Conservation (phyloP, 257 asterid species). For the Solanum piurae region DNA sequence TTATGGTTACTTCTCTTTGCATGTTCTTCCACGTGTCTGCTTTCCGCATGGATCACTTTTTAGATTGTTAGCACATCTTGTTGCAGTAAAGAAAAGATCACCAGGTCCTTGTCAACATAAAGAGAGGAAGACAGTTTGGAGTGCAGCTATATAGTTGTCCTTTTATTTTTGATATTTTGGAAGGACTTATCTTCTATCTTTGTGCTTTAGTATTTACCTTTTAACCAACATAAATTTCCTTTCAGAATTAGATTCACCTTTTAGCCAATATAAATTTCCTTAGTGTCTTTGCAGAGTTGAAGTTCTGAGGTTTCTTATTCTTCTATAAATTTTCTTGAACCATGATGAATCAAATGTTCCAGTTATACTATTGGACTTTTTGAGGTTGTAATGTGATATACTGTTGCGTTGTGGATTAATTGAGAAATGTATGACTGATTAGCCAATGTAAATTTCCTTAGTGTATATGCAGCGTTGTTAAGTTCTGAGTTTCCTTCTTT, state of each 20-base stretch:
- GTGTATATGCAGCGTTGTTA: neutral
- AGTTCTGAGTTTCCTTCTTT: neutral
- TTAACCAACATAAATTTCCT: neutral
- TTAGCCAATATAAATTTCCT: neutral
- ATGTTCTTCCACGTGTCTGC: neutral
- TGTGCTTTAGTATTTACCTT: neutral
- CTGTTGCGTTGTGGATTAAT: neutral
- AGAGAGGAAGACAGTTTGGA: neutral
- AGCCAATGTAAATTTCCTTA: neutral
- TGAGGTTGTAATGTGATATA: neutral
- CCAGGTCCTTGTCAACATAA: neutral
- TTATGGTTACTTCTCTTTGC: neutral
- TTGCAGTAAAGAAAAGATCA: neutral
- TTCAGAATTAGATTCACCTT: neutral
- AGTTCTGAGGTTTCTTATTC: neutral
- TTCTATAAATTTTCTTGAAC: neutral
- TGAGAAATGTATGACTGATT: neutral
- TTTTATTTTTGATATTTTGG: neutral
- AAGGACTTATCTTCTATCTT: neutral
- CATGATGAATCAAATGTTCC: neutral
- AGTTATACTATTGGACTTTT: neutral
- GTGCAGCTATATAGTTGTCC: neutral
- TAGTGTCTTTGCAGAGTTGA: neutral
- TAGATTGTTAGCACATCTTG: neutral
- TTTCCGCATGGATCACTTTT: neutral